Evolutionary conservation across 73 alveolate genomes (phyloP).

Genomic region (Uronychia setigera): DNA sequence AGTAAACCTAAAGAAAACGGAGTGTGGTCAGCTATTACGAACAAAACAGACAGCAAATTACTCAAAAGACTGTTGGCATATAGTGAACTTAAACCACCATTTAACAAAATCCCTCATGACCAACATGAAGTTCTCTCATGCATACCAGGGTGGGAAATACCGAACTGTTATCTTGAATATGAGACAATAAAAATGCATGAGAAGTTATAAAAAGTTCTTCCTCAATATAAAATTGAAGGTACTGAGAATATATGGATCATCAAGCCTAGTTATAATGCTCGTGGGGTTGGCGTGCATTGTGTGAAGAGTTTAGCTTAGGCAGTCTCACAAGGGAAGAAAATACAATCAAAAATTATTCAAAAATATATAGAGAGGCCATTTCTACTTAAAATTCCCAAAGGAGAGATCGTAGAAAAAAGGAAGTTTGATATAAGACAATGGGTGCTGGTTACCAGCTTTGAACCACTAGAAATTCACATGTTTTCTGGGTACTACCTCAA

Average conservation of each 20-base stretch:
- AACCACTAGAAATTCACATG: slow-evolving; percentile 82
- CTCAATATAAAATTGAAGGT: slow-evolving; percentile 64
- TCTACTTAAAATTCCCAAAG: slow-evolving; percentile 36
- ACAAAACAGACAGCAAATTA: neutral
- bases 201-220: slow-evolving; percentile 6
- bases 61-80: neutral
- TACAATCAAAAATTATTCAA: slow-evolving; percentile 79
- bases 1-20: too few relatives aligned
- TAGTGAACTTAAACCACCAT: slow-evolving; percentile 4
- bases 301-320: slow-evolving; percentile 39
- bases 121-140: neutral
- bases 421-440: slow-evolving; percentile 95
- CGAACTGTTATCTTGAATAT: slow-evolving; percentile 28
- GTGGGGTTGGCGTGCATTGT: slow-evolving; percentile 86
- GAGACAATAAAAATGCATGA: slow-evolving; percentile 33
- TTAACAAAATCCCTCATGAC: neutral
- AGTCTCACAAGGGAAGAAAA: slow-evolving; percentile 68
- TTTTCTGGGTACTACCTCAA: slow-evolving; percentile 85
- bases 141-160: slow-evolving; percentile 50
- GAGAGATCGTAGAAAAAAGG: slow-evolving; percentile 56
- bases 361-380: slow-evolving; percentile 90
- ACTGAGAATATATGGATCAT: slow-evolving; percentile 86
- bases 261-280: slow-evolving; percentile 91
- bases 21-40: neutral
- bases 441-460: slow-evolving; percentile 88